A percentile compares a stretch with the other conserved stretches of the same genome.
These are phyloP conservation scores for Fusarium hainanense DNA, from an alignment of 2,329 filamentous ascomycete species.

Conservation along the genomic window DNA sequence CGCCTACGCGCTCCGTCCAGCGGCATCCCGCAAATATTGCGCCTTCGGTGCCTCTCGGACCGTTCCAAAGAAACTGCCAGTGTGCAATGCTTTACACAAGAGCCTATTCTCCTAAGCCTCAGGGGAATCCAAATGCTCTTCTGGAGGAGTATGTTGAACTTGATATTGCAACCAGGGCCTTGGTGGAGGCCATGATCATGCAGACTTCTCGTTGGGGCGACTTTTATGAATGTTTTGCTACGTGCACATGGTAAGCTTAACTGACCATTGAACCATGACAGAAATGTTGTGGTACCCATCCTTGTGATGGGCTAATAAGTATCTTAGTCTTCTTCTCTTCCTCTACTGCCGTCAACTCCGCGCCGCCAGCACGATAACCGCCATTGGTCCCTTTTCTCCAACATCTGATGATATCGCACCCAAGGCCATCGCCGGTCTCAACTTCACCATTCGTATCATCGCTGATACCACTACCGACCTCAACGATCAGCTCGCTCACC, in stretches of 20 bases:
- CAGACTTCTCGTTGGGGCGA: slow-evolving; percentile 51
- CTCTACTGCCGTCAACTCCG: slow-evolving; percentile 51
- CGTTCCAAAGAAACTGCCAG: slow-evolving; percentile 52
- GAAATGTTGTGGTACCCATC: not conserved
- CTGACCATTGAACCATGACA: not conserved
- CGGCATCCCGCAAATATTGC: slow-evolving; percentile 46
- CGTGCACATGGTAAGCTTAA: slow-evolving; percentile 49
- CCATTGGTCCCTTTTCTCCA: slow-evolving; percentile 32
- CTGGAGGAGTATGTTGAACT: slow-evolving; percentile 49
- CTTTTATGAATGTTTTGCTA: slow-evolving; percentile 51
- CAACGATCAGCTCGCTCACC: slow-evolving; percentile 49
- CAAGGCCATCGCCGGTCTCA: slow-evolving; percentile 52
- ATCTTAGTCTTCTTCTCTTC: slow-evolving; percentile 48
- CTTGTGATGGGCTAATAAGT: slow-evolving; percentile 4
- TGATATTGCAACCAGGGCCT: slow-evolving; percentile 47
- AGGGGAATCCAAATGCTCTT: slow-evolving; percentile 32
- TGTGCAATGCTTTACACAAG: slow-evolving; percentile 51
- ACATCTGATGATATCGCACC: slow-evolving; percentile 46
- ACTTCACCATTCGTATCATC: slow-evolving; percentile 53
- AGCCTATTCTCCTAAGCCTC: slow-evolving; percentile 43
- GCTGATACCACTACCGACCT: slow-evolving; percentile 52
- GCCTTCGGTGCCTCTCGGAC: slow-evolving; percentile 48
- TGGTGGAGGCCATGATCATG: slow-evolving; percentile 51
- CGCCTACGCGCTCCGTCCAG: slow-evolving; percentile 38
- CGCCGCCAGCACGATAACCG: slow-evolving; percentile 40